Evolutionary conservation across 2,329 filamentous ascomycete genomes (phyloP), one percentile per base, ranked within the genome.

Genomic region (Colletotrichum lupini): DNA sequence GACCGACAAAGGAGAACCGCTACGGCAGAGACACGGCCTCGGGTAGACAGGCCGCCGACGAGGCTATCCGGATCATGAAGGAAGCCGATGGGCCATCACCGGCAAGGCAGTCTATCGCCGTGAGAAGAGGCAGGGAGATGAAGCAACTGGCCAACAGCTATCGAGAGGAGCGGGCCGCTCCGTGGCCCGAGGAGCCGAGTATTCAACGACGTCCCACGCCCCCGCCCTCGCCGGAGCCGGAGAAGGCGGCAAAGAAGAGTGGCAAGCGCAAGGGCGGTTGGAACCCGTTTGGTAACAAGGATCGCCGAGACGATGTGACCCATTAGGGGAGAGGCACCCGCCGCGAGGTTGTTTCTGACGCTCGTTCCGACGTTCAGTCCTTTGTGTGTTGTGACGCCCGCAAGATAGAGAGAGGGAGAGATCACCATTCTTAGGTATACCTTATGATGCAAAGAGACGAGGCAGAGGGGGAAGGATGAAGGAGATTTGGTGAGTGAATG

Each of bases 401-500:
- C 7, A 53, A 49, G 12, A 35, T 66, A 53, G 71, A 73, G 22
- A 65, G 14, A 3, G 62, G 61, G 32, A 46, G 16, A 46, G 32
- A 35, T 35, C 22, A 32, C 26, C 7, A 5, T 28, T 6, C 5
- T 11, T 53, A 35, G 22, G 6, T 12, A 30, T 30, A 12, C 32
- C 9, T 12, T 35, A 22, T 26, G 16, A 14, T 14, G 46, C 35
- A 57, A 56, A 16, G 53, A 11, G 19, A 24, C 12, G 62, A 56
- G 46, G 16, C 22, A 14, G 61, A 57, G 19, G 26, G 4, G 14
- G 37, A 14, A 19, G 30, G 35, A 42, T n/a, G 24, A 63, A n/a
- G 16, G 37, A 63, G n/a, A 26, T 11, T 58, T 66, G 61, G 71
- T 71, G 61, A 73, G 71, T 71, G 61, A 71, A 73, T 66, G 67